A percentile compares a stretch with the other conserved stretches of the same genome.
Evolutionary conservation across 2,329 filamentous ascomycete genomes (phyloP).

Genomic region (Curvularia eragrostidis): DNA sequence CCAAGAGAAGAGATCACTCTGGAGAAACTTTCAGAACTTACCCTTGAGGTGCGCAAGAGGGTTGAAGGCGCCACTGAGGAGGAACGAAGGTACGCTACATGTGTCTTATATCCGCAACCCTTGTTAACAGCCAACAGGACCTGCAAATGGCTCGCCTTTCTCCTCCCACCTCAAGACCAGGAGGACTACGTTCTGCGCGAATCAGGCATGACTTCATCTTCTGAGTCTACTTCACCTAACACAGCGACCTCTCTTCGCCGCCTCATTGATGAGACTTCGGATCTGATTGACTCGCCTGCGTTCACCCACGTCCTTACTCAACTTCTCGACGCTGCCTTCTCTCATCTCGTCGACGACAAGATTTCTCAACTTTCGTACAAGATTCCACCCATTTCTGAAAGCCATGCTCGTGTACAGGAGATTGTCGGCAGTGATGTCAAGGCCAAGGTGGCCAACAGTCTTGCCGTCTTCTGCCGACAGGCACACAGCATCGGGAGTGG

Average conservation of each 20-base stretch:
- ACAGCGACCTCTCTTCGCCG: slow-evolving; percentile 70
- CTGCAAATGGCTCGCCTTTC: slow-evolving; percentile 79
- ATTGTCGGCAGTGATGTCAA: slow-evolving; percentile 60
- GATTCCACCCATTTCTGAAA: slow-evolving; percentile 55
- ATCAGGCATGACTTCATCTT: slow-evolving; percentile 71
- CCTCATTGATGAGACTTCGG: slow-evolving; percentile 92
- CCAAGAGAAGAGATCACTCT: slow-evolving; percentile 87
- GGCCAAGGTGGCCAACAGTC: slow-evolving; percentile 83
- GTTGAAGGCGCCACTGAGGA: slow-evolving; percentile 77
- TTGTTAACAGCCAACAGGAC: slow-evolving; percentile 46
- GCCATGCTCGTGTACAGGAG: slow-evolving; percentile 57
- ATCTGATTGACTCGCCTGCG: slow-evolving; percentile 90
- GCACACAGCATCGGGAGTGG: slow-evolving; percentile 84
- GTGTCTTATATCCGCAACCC: neutral
- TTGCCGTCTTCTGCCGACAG: slow-evolving; percentile 89
- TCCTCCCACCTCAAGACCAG: slow-evolving; percentile 79
- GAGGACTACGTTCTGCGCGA: slow-evolving; percentile 86
- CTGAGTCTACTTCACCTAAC: slow-evolving; percentile 46
- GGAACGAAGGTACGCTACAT: slow-evolving; percentile 60
- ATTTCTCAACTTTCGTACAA: slow-evolving; percentile 82
- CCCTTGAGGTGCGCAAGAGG: slow-evolving; percentile 80
- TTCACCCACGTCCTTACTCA: slow-evolving; percentile 87
- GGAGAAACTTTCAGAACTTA: slow-evolving; percentile 78
- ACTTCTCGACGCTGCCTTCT: slow-evolving; percentile 87
- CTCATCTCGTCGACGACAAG: slow-evolving; percentile 81